A percentile compares a stretch with the other conserved stretches of the same genome.
Evolutionary conservation across 179 eudicot species (phyloP).

Genomic region (Carnegiea gigantea): DNA sequence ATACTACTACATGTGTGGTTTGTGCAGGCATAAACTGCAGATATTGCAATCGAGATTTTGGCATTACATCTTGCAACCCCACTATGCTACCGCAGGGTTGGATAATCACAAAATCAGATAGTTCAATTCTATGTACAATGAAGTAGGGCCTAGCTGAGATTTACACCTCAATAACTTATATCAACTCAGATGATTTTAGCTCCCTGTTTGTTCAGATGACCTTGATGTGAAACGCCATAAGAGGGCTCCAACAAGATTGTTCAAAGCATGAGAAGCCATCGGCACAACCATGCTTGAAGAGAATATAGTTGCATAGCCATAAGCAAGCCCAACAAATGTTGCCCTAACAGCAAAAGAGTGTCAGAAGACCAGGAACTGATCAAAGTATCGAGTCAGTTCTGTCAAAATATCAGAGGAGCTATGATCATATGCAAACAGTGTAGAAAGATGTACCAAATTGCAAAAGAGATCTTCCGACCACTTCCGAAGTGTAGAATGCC

Average conservation of each 20-base stretch:
- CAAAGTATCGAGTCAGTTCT: not conserved
- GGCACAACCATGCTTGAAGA: constrained; percentile 81
- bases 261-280: constrained; percentile 79
- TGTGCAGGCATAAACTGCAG: too few relatives aligned
- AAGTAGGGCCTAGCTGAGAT: not conserved
- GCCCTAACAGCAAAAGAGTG: constrained; percentile 51
- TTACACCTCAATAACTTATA: not conserved
- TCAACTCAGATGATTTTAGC: constrained; percentile 9
- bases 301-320: constrained; percentile 65
- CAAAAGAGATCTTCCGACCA: constrained; percentile 82
- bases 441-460: constrained; percentile 55
- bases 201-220: constrained; percentile 29
- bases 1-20: too few relatives aligned
- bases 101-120: not conserved
- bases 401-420: not conserved
- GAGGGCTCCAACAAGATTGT: constrained; percentile 77
- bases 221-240: constrained; percentile 71
- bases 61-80: too few relatives aligned
- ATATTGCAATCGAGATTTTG: too few relatives aligned
- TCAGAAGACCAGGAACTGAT: not conserved
- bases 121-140: not conserved
- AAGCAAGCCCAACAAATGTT: constrained; percentile 73
- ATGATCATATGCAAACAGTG: not conserved
- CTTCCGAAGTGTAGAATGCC: constrained; percentile 82
- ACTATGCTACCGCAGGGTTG: too few relatives aligned